These are phyloP conservation scores for Fusarium temperatum DNA, from an alignment of 2,329 filamentous ascomycete genomes.

Conservation along the genomic window DNA sequence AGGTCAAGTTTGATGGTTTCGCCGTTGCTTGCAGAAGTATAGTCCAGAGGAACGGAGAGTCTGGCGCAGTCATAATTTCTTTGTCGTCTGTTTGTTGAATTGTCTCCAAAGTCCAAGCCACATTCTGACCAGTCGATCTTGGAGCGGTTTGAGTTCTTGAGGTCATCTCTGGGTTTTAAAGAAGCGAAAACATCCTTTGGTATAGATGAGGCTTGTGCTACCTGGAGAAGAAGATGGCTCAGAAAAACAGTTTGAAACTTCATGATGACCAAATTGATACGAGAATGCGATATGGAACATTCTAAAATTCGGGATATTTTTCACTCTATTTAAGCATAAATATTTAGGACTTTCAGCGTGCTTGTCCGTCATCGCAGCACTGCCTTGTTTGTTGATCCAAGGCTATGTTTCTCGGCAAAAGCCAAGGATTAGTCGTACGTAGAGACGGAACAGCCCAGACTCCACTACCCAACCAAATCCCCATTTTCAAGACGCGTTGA, in stretches of 20 bases:
- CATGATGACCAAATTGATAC: background rate
- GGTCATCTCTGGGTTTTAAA: background rate
- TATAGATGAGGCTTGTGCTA: background rate
- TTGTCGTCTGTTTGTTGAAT: background rate
- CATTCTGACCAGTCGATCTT: conserved; percentile 11
- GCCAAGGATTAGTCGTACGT: background rate
- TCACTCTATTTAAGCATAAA: background rate
- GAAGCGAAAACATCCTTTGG: background rate
- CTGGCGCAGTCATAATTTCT: conserved; percentile 44
- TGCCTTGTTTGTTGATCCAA: background rate
- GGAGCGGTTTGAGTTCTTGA: background rate
- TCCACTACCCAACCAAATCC: background rate
- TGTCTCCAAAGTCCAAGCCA: conserved; percentile 1
- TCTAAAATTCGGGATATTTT: rapidly evolving
- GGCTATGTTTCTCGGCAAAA: background rate
- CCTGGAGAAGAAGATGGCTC: background rate
- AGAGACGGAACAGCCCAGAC: background rate
- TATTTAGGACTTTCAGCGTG: rapidly evolving
- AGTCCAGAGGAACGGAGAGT: conserved; percentile 53
- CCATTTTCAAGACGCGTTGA: background rate
- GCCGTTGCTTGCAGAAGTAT: conserved; percentile 41
- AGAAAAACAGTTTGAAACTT: background rate
- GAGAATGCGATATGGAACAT: rapidly evolving
- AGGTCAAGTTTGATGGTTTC: conserved; percentile 46
- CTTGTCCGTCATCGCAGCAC: background rate